Evolutionary conservation across 306 rosid genomes (phyloP).

Genomic region (Quercus berberidifolia): DNA sequence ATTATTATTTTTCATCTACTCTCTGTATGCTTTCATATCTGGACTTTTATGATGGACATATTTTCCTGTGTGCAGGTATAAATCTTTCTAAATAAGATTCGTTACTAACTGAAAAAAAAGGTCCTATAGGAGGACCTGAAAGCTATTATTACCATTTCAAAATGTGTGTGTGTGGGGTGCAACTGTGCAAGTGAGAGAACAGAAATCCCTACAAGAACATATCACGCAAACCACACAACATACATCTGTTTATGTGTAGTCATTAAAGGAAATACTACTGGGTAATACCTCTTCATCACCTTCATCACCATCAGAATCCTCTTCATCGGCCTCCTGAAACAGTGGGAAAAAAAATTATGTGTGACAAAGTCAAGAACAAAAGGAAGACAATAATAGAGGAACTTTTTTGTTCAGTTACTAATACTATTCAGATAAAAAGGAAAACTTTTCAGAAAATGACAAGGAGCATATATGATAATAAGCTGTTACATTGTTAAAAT

Average conservation of each 20-base stretch:
- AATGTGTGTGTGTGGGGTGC: too few relatives aligned
- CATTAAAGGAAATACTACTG: background rate
- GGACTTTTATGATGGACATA: background rate
- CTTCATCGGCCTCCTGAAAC: conserved; percentile 63
- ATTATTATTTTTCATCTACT: background rate
- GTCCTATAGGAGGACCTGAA: background rate
- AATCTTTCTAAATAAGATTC: background rate
- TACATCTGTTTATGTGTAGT: too few relatives aligned
- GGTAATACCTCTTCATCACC: conserved; percentile 36
- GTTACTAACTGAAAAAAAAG: background rate
- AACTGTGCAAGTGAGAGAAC: too few relatives aligned
- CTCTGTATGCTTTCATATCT: too few relatives aligned
- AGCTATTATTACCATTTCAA: background rate
- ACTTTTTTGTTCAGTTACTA: background rate
- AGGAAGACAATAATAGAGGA: background rate
- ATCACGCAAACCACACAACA: too few relatives aligned
- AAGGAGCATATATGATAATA: background rate
- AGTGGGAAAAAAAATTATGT: background rate
- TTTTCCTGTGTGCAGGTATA: background rate
- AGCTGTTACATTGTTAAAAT: conserved; percentile 57
- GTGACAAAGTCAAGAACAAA: background rate
- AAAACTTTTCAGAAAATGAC: background rate
- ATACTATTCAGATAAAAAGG: background rate
- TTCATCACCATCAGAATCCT: conserved; percentile 47
- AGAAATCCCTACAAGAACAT: too few relatives aligned